These are phyloP conservation scores for Backusella circina DNA, from an alignment of 192 early-diverging fungal genomes.

Conservation along the genomic window DNA sequence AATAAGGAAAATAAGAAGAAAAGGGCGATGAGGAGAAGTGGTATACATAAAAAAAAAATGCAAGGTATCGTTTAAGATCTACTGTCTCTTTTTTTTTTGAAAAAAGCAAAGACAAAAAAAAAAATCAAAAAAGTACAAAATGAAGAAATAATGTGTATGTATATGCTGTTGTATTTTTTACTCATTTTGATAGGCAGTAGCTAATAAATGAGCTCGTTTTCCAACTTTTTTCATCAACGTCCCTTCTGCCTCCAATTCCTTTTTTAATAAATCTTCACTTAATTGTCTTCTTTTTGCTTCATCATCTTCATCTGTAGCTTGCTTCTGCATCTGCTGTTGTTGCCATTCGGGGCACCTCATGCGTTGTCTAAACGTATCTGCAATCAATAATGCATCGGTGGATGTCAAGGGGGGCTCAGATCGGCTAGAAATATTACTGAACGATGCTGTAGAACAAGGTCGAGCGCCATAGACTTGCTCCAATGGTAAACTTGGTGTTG, in stretches of 20 bases:
- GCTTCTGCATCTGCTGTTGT: constrained; percentile 5
- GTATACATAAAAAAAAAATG: not conserved
- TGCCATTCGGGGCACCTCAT: constrained; percentile 36
- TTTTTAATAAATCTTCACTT: constrained; percentile 21
- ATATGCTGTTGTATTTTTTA: not conserved
- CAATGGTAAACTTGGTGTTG: not conserved
- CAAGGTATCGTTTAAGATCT: not conserved
- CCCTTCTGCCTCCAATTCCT: constrained; percentile 28
- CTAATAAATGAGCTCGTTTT: constrained; percentile 18
- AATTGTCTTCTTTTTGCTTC: constrained; percentile 12
- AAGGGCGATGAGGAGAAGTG: not conserved
- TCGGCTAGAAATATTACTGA: constrained; percentile 21
- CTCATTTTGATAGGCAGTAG: not conserved
- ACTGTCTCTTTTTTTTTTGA: not conserved
- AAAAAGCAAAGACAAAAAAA: not conserved
- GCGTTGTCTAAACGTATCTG: constrained; percentile 31
- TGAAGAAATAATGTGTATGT: not conserved
- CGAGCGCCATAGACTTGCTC: not conserved
- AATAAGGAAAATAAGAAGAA: not conserved
- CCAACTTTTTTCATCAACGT: constrained; percentile 27
- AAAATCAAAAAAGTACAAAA: not conserved
- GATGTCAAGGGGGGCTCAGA: constrained; percentile 29
- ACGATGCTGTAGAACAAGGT: constrained; percentile 1
- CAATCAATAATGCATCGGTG: constrained; percentile 32
- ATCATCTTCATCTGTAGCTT: not conserved